A percentile compares a stretch with the other conserved stretches of the same genome.
These are phyloP conservation scores for Dictyophora rubrovolvata DNA, from an alignment of 768 basidiomycete genomes.

Conservation along the genomic window DNA sequence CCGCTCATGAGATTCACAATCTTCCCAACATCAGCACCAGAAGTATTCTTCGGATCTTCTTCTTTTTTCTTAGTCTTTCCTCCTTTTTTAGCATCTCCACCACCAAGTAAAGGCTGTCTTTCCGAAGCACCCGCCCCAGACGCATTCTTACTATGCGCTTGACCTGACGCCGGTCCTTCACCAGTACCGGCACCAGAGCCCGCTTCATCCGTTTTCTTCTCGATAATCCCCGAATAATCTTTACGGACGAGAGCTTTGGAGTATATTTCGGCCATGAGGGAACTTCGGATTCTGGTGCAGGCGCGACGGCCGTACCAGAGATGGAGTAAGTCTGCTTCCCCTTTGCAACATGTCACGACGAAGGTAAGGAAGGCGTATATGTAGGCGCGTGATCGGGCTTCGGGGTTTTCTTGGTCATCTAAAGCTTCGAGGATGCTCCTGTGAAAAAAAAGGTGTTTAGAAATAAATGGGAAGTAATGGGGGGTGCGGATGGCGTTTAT, in stretches of 20 bases:
- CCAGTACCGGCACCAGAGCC: slow-evolving; percentile 24
- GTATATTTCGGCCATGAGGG: slow-evolving; percentile 80
- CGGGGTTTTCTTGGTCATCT: slow-evolving; percentile 34
- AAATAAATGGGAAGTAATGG: slow-evolving; percentile 6
- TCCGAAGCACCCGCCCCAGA: neutral
- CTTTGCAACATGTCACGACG: slow-evolving; percentile 47
- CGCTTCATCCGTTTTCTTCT: slow-evolving; percentile 31
- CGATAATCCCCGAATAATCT: slow-evolving; percentile 71
- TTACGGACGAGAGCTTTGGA: slow-evolving; percentile 79
- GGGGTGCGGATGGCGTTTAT: no score
- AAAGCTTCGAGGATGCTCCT: slow-evolving; percentile 50
- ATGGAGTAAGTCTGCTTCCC: slow-evolving; percentile 23
- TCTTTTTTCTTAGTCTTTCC: slow-evolving; percentile 18
- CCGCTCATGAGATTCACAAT: slow-evolving; percentile 85
- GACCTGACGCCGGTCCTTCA: slow-evolving; percentile 3
- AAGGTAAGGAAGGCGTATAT: slow-evolving; percentile 74
- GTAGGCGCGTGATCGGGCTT: slow-evolving; percentile 52
- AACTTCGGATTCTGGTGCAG: slow-evolving; percentile 56
- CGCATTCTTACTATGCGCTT: slow-evolving; percentile 6
- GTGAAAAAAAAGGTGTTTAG: slow-evolving; percentile 6
- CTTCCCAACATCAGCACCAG: slow-evolving; percentile 81
- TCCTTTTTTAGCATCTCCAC: slow-evolving; percentile 8
- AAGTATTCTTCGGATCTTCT: slow-evolving; percentile 41
- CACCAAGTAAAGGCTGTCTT: neutral
- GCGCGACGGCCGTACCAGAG: slow-evolving; percentile 78